Base-by-base conservation (phyloP, 345 rosid genomes). In the Physaria fendleri region DNA sequence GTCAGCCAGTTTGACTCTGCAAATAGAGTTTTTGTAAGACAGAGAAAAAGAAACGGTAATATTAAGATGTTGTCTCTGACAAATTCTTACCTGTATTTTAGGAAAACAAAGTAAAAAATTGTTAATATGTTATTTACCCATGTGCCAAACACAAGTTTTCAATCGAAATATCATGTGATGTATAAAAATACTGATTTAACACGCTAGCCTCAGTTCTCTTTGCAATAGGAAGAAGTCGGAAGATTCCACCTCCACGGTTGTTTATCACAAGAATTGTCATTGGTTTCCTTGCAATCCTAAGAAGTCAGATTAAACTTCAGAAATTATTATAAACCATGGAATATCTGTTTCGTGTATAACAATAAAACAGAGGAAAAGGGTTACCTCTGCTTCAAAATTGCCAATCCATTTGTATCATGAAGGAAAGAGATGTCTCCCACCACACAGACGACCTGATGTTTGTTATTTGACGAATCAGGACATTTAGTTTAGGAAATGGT, bases 211-310 rank as follows among this genome's bases (percentile, higher is more conserved):
- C 95, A 9, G 90, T 79, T 63, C 64, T 75, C 71, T 77, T 77
- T 61, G 98, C 96, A 62, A 92, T 72, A 12, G 98, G 96, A 71
- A 92, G 98, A 62, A 92, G 76, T 66, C 98, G 84, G 80, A 92
- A 92, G 76, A 92, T 92, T 69, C 88, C 98, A 68, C 98, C 98
- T 43, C 98, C 98, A 44, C 74, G 85, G 76, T 92, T 92, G 79
- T 92, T 92, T 79, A 88, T 77, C 81, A 81, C 95, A 40, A 92
- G 62, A 66, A 92, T 70, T n/a, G 84, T 82, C 82, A 92, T 82
- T 12, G 96, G 93, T 73, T 88, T 82, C 72, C 93, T 78, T 14
- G 71, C 44, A 59, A 58, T 64, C 83, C 96, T 91, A 64, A 13
- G 33, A 71, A 57, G 49, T 7, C 65, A 71, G 37, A 46, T 52